Evolutionary conservation across 2,329 filamentous ascomycete genomes (phyloP).

Genomic region (Botryosphaeria agaves): DNA sequence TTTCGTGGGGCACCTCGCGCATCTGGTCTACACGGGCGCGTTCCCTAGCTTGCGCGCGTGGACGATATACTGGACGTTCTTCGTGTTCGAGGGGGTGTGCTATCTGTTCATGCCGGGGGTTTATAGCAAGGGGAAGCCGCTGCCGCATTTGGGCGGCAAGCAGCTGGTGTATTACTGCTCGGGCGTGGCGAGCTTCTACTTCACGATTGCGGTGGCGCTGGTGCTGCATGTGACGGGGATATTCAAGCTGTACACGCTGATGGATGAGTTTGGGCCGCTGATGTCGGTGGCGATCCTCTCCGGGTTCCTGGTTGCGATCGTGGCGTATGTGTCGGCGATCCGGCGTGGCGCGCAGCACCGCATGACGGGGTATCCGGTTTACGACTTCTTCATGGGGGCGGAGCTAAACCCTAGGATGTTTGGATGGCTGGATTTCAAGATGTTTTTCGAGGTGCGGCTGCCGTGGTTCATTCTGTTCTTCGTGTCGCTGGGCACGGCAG

Average conservation of each 20-base stretch:
- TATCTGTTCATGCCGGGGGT: conserved; percentile 82
- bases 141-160: conserved; percentile 66
- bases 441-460: conserved; percentile 88
- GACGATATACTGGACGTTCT: conserved; percentile 89
- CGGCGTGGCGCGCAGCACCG: conserved; percentile 70
- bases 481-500: conserved; percentile 56
- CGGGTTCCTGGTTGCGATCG: conserved; percentile 64
- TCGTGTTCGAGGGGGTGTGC: conserved; percentile 65
- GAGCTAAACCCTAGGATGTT: conserved; percentile 80
- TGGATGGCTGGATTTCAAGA: conserved; percentile 74
- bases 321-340: conserved; percentile 76
- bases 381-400: conserved; percentile 84
- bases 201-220: conserved; percentile 56
- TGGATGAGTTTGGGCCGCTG: conserved; percentile 89
- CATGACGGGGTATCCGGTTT: conserved; percentile 70
- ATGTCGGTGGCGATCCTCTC: conserved; percentile 87
- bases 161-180: conserved; percentile 93
- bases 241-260: conserved; percentile 79
- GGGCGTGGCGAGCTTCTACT: conserved; percentile 71
- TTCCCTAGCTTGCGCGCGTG: conserved; percentile 73
- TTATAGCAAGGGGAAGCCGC: conserved; percentile 72
- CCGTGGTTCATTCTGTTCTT: conserved; percentile 86
- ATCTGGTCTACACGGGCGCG: conserved; percentile 65
- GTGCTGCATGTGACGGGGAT: conserved; percentile 63
- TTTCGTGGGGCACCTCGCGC: conserved; percentile 53